Percentiles rank a stretch among this genome's conserved stretches.
Conservation (phyloP, 148 eudicot genomes). For the Persicaria maculosa region DNA sequence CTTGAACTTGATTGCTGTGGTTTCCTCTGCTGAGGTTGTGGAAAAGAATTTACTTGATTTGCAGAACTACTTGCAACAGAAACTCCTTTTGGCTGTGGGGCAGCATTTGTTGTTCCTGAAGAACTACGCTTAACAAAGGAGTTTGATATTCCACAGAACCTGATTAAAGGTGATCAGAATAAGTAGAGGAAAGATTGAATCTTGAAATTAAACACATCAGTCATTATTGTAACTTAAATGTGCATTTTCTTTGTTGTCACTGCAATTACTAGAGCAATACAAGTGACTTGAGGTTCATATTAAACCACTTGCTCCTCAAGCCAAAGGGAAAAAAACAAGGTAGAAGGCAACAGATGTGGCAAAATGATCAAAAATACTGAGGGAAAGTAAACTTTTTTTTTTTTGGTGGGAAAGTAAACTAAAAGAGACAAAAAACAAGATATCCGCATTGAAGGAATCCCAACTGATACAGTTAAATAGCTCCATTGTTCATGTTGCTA, state of each 20-base stretch:
- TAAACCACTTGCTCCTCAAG: background rate
- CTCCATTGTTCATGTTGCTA: conserved; percentile 1
- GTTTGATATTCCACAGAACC: conserved; percentile 86
- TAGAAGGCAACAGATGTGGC: background rate
- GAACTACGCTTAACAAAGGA: conserved; percentile 56
- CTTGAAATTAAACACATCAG: background rate
- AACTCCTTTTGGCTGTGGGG: conserved; percentile 31
- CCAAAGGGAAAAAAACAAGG: background rate
- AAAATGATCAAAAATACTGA: background rate
- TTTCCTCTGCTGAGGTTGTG: conserved; percentile 42
- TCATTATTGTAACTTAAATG: background rate
- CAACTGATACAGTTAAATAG: background rate
- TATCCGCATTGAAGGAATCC: background rate
- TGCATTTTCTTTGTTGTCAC: background rate
- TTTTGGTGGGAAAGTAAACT: background rate
- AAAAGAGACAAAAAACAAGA: background rate
- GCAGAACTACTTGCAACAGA: conserved; percentile 25
- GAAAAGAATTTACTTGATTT: conserved; percentile 24
- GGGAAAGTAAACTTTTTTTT: background rate
- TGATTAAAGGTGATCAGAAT: conserved; percentile 14
- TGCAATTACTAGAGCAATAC: background rate
- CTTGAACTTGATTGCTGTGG: conserved; percentile 44
- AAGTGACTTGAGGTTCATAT: background rate
- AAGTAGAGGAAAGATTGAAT: background rate
- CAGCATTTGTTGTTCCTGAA: conserved; percentile 35